Evolutionary conservation across 208 protist genomes (phyloP).

Genomic region (Entamoeba dispar): DNA sequence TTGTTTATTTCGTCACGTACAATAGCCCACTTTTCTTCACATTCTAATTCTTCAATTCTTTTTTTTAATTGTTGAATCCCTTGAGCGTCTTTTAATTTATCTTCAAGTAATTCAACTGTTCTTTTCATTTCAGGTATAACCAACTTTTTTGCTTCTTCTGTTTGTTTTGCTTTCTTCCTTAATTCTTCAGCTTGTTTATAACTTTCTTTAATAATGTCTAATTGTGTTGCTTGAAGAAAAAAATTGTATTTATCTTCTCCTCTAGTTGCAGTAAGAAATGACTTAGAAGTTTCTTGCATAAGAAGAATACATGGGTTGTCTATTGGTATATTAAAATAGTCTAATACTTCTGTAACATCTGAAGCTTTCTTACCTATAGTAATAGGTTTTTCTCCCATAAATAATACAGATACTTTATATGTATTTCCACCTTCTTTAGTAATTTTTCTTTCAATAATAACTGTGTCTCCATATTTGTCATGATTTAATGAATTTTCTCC

Average conservation of each 20-base stretch:
- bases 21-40: background rate
- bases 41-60: background rate
- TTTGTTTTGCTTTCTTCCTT: background rate
- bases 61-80: background rate
- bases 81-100: background rate
- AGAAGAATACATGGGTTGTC: background rate
- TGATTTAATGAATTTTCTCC: background rate
- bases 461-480: slow-evolving; percentile 3
- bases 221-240: background rate
- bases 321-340: background rate
- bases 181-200: background rate
- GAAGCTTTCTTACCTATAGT: background rate
- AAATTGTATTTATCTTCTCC: background rate
- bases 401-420: background rate
- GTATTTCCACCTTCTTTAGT: background rate
- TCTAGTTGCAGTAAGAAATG: background rate
- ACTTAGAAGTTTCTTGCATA: background rate
- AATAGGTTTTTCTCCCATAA: background rate
- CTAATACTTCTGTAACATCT: background rate
- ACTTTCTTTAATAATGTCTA: background rate
- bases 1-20: background rate
- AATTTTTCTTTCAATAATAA: background rate
- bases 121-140: background rate
- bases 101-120: background rate
- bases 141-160: background rate